These are phyloP conservation scores for Annulohypoxylon stygium DNA, from an alignment of 495 filamentous ascomycete species.

Conservation along the genomic window DNA sequence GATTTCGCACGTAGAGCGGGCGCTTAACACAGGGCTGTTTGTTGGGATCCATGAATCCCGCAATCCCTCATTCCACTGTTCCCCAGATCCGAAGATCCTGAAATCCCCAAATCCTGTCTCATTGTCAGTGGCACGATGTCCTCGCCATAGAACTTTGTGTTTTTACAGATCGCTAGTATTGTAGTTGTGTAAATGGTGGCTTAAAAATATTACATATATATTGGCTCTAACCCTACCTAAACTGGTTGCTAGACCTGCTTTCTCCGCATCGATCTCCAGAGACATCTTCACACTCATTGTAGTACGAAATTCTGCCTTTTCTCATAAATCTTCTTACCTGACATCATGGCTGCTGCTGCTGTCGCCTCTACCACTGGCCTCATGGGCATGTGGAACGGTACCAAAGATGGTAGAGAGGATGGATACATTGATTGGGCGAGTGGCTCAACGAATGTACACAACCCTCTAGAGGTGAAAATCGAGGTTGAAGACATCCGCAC, in stretches of 20 bases:
- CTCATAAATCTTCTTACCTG: background rate
- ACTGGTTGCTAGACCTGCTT: background rate
- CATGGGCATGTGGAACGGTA: slow-evolving; percentile 52
- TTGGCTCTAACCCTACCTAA: slow-evolving; percentile 17
- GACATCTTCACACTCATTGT: slow-evolving; percentile 1
- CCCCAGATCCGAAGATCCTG: slow-evolving; percentile 42
- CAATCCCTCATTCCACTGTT: slow-evolving; percentile 47
- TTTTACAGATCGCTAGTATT: background rate
- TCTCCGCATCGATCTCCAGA: slow-evolving; percentile 20
- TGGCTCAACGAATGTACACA: slow-evolving; percentile 44
- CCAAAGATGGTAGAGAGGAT: slow-evolving; percentile 43
- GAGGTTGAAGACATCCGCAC: slow-evolving; percentile 48
- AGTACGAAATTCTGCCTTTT: slow-evolving; percentile 15
- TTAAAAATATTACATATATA: slow-evolving; percentile 39
- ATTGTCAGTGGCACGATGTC: slow-evolving; percentile 22
- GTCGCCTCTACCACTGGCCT: slow-evolving; percentile 48
- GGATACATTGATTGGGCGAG: slow-evolving; percentile 49
- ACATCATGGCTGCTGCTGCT: slow-evolving; percentile 47
- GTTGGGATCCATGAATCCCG: slow-evolving; percentile 44
- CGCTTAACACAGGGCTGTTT: slow-evolving; percentile 19
- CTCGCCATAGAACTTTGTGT: background rate
- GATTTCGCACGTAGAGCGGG: slow-evolving; percentile 12
- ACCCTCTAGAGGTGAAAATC: slow-evolving; percentile 47
- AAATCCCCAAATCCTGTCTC: slow-evolving; percentile 42
- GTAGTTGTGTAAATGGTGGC: background rate